These are phyloP conservation scores for Diaporthe longicolla DNA, from an alignment of 2,329 filamentous ascomycete genomes.

Conservation along the genomic window DNA sequence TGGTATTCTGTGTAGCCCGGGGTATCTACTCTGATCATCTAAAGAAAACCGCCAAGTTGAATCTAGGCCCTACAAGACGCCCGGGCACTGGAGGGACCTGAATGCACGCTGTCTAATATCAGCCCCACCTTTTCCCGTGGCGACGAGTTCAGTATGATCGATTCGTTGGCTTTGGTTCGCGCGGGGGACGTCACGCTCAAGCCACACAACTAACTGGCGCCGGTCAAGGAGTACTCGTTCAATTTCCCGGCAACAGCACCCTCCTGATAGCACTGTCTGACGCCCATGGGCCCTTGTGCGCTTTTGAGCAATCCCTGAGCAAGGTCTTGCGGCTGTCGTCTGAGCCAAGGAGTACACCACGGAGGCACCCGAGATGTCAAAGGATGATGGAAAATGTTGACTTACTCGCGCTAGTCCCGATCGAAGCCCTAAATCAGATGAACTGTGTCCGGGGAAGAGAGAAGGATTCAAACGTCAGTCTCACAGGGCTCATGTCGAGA, in stretches of 20 bases:
- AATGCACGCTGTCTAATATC: not conserved
- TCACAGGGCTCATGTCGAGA: conserved; percentile 43
- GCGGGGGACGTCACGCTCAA: not conserved
- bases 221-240: not conserved
- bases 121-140: not conserved
- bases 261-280: not conserved
- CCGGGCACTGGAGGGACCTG: not conserved
- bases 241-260: not conserved
- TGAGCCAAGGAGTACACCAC: not conserved
- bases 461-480: not conserved
- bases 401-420: not conserved
- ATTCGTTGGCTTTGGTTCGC: not conserved
- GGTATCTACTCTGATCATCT: conserved; percentile 35
- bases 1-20: not conserved
- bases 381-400: not conserved
- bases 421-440: not conserved
- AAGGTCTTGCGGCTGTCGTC: not conserved
- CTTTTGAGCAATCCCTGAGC: not conserved
- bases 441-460: not conserved
- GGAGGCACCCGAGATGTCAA: not conserved
- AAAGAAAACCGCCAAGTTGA: conserved; percentile 3
- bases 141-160: not conserved
- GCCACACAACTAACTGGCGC: not conserved
- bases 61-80: not conserved
- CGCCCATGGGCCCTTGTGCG: not conserved